These are phyloP conservation scores for Cytidiella melzeri DNA, from an alignment of 768 basidiomycete species.

Conservation along the genomic window DNA sequence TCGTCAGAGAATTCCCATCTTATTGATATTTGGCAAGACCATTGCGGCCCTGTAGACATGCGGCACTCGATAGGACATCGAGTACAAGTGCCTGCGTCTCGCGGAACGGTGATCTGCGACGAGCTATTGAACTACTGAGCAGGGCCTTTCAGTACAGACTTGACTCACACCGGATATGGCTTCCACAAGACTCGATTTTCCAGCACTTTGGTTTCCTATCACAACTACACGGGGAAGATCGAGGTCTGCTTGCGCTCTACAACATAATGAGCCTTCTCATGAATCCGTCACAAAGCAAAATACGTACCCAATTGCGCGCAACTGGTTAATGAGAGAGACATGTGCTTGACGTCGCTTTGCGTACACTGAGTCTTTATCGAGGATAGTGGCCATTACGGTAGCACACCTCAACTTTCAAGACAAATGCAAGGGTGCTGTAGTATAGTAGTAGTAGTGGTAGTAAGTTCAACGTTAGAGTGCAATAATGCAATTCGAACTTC, in stretches of 20 bases:
- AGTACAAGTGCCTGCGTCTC: conserved; percentile 38
- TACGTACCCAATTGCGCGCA: conserved; percentile 23
- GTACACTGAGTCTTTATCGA: no score
- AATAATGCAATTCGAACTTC: no score
- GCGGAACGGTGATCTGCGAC: conserved; percentile 14
- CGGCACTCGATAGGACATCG: conserved; percentile 35
- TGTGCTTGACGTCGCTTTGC: conserved; percentile 12
- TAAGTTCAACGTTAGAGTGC: no score
- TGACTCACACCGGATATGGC: conserved; percentile 38
- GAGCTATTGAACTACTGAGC: not conserved
- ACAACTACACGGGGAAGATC: conserved; percentile 46
- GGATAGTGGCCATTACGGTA: no score
- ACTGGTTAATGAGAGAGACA: conserved; percentile 11
- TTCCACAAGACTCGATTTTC: conserved; percentile 43
- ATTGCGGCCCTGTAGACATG: conserved; percentile 14
- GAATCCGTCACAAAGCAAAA: not conserved
- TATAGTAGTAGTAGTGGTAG: no score
- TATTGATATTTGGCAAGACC: conserved; percentile 34
- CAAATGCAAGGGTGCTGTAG: no score
- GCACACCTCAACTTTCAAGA: no score
- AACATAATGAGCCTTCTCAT: not conserved
- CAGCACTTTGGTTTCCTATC: conserved; percentile 49
- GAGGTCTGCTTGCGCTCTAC: conserved; percentile 37
- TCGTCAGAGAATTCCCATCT: conserved; percentile 34
- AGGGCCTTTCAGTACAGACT: not conserved